These are phyloP conservation scores for Alternaria viburni DNA, from an alignment of 2,329 filamentous ascomycete genomes.

Conservation along the genomic window DNA sequence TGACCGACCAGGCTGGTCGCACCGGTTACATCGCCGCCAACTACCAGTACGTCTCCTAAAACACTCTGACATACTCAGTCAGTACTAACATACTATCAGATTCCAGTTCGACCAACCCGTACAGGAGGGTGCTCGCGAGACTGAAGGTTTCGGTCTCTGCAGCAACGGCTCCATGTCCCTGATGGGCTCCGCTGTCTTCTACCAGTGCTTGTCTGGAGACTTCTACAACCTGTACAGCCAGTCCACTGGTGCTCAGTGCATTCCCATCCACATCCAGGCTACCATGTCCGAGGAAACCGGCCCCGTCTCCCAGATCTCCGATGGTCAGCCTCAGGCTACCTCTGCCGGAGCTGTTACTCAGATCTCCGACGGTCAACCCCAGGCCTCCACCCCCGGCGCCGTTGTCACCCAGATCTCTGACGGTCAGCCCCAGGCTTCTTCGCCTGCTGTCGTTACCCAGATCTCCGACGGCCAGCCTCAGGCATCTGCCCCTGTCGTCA, in stretches of 20 bases:
- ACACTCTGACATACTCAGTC: neutral
- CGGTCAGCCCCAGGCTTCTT: slow-evolving; percentile 33
- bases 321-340: slow-evolving; percentile 37
- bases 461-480: slow-evolving; percentile 34
- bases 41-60: slow-evolving; percentile 60
- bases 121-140: slow-evolving; percentile 74
- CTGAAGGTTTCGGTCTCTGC: slow-evolving; percentile 75
- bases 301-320: slow-evolving; percentile 35
- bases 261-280: slow-evolving; percentile 45
- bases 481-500: slow-evolving; percentile 23
- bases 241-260: slow-evolving; percentile 72
- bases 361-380: slow-evolving; percentile 35
- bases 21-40: slow-evolving; percentile 82
- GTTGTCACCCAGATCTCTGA: slow-evolving; percentile 39
- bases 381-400: slow-evolving; percentile 11
- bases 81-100: slow-evolving; percentile 30
- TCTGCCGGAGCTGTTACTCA: slow-evolving; percentile 25
- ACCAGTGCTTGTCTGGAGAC: slow-evolving; percentile 73
- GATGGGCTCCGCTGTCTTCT: slow-evolving; percentile 67
- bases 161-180: slow-evolving; percentile 72
- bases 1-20: slow-evolving; percentile 70
- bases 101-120: slow-evolving; percentile 50
- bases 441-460: slow-evolving; percentile 23
- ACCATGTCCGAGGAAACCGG: slow-evolving; percentile 10
- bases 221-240: slow-evolving; percentile 87